phyloP scores from a whole-genome alignment of 2,329 filamentous ascomycete genomes.

The Davidsoniella neocaledoniae region DNA sequence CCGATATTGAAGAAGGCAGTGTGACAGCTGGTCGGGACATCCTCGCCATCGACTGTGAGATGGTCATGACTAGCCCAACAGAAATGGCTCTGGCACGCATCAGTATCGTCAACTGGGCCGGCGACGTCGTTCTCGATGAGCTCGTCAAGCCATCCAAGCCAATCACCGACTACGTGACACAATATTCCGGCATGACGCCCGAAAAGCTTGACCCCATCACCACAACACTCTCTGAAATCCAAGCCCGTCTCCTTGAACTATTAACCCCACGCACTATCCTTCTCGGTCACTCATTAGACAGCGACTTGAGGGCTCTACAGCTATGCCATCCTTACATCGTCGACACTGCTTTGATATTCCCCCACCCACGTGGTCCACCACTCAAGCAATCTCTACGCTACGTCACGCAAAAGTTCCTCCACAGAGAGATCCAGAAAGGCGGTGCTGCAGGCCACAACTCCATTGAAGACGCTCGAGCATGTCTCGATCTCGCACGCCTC shows the following conservation, averaged over 20 bases:
- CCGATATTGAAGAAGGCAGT: constrained; percentile 61
- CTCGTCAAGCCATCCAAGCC: constrained; percentile 77
- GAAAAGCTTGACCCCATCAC: constrained; percentile 69
- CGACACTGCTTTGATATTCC: constrained; percentile 79
- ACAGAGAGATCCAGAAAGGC: constrained; percentile 73
- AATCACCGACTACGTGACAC: constrained; percentile 87
- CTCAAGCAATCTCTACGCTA: constrained; percentile 84
- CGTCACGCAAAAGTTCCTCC: constrained; percentile 71
- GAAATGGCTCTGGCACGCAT: constrained; percentile 76
- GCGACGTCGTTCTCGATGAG: constrained; percentile 67
- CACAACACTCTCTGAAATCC: constrained; percentile 70
- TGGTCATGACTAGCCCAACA: constrained; percentile 75
- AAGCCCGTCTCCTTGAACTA: constrained; percentile 55
- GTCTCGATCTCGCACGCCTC: constrained; percentile 81
- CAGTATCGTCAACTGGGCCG: constrained; percentile 75
- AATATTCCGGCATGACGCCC: constrained; percentile 80
- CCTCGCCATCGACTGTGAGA: constrained; percentile 84
- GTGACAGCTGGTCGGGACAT: constrained; percentile 67
- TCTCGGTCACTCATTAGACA: constrained; percentile 66
- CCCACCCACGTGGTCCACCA: constrained; percentile 76
- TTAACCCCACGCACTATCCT: constrained; percentile 58
- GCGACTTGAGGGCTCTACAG: constrained; percentile 67
- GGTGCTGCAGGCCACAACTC: constrained; percentile 68
- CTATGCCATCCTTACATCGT: constrained; percentile 85
- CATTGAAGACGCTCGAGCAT: constrained; percentile 79